Conservation (phyloP, 2,329 filamentous ascomycete genomes). For the Diaporthe amygdali region DNA sequence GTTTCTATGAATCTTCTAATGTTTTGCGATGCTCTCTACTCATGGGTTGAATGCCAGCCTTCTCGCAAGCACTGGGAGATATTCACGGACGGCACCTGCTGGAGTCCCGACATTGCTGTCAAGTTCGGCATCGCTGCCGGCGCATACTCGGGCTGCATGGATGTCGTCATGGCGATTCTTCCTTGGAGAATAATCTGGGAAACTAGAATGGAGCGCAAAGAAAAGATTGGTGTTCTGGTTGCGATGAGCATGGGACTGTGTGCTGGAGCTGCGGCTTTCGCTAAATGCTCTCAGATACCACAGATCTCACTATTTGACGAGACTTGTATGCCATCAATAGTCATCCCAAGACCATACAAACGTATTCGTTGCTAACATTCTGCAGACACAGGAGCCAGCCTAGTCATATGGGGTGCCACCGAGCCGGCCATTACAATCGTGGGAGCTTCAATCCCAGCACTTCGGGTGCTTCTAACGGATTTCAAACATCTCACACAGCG, state of each 20-base stretch:
- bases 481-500: neutral
- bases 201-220: slow-evolving; percentile 21
- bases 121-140: slow-evolving; percentile 29
- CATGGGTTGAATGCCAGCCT: slow-evolving; percentile 36
- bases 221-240: slow-evolving; percentile 22
- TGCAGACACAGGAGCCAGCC: neutral
- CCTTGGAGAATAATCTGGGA: slow-evolving; percentile 27
- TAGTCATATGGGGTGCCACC: neutral
- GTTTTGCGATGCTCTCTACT: slow-evolving; percentile 31
- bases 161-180: slow-evolving; percentile 24
- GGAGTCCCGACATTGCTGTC: slow-evolving; percentile 28
- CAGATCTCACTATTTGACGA: slow-evolving; percentile 33
- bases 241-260: slow-evolving; percentile 28
- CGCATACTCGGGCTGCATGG: slow-evolving; percentile 25
- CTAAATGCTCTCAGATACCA: neutral
- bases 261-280: neutral
- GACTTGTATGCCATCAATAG: neutral
- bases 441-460: neutral
- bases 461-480: neutral
- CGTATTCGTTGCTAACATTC: neutral
- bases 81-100: slow-evolving; percentile 32
- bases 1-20: slow-evolving; percentile 38
- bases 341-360: accelerated
- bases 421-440: slow-evolving; percentile 10
- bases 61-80: slow-evolving; percentile 33